Conservation (phyloP, 345 rosid genomes). For the Reutealis trisperma region DNA sequence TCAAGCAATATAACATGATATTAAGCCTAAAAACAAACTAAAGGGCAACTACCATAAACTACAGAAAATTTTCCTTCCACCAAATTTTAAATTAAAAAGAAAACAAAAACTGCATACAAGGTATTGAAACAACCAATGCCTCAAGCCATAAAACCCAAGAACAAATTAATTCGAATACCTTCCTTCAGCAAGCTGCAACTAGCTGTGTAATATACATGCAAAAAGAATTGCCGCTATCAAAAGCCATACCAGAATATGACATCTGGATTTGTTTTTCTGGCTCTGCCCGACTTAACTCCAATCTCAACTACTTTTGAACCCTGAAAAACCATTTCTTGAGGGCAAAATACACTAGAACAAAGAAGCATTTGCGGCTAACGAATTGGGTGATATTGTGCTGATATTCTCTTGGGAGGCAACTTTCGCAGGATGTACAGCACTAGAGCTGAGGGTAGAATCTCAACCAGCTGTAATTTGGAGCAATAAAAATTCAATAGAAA, state of each 20-base stretch:
- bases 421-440: slow-evolving; percentile 89
- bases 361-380: slow-evolving; percentile 37
- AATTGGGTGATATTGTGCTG: slow-evolving; percentile 92
- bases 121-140: slow-evolving; percentile 8
- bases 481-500: slow-evolving; percentile 10
- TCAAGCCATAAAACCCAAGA: slow-evolving; percentile 18
- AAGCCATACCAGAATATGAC: slow-evolving; percentile 33
- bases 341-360: slow-evolving; percentile 17
- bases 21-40: neutral
- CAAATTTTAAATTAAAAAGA: neutral
- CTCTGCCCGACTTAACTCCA: slow-evolving; percentile 18
- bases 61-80: neutral
- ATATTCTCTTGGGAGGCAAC: slow-evolving; percentile 91
- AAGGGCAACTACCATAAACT: slow-evolving; percentile 6
- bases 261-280: slow-evolving; percentile 24
- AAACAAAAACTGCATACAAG: neutral
- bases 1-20: neutral
- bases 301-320: slow-evolving; percentile 15
- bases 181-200: slow-evolving; percentile 25
- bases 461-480: slow-evolving; percentile 65
- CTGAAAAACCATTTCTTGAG: neutral
- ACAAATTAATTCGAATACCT: slow-evolving; percentile 12
- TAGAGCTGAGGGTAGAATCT: slow-evolving; percentile 94
- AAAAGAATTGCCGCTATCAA: slow-evolving; percentile 27
- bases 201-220: slow-evolving; percentile 20